Percentiles rank a stretch among this genome's conserved stretches.
phyloP scores from a whole-genome alignment of 768 basidiomycete genomes.

The Leccinum longicurvipes region DNA sequence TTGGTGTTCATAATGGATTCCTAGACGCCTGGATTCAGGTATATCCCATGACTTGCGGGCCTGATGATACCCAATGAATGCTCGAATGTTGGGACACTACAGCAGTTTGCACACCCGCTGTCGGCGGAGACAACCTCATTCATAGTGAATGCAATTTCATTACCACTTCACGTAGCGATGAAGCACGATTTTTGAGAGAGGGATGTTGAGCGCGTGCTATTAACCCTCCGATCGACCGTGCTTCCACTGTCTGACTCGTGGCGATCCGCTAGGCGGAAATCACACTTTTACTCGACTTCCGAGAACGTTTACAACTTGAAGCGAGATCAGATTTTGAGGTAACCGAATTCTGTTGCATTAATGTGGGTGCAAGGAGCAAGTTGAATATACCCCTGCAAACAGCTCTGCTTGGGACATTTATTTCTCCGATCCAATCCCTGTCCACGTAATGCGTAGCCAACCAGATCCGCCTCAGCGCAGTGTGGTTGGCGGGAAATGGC shows the following conservation, averaged over 20 bases:
- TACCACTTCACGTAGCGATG: neutral
- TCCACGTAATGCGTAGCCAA: neutral
- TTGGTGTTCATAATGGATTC: neutral
- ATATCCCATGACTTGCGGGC: conserved; percentile 13
- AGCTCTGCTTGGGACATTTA: neutral
- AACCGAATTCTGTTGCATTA: too few relatives aligned
- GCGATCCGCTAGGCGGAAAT: too few relatives aligned
- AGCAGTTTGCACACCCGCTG: neutral
- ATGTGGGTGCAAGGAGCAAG: too few relatives aligned
- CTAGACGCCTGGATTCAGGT: conserved; percentile 20
- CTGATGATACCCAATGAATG: neutral
- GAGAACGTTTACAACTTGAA: too few relatives aligned
- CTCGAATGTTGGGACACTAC: neutral
- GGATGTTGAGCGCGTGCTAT: neutral
- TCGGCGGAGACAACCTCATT: neutral
- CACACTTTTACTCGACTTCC: too few relatives aligned
- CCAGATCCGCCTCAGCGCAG: neutral
- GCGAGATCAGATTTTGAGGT: too few relatives aligned
- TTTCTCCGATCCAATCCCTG: neutral
- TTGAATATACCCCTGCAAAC: neutral
- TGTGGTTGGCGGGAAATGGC: neutral
- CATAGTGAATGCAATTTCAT: neutral
- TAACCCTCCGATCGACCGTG: neutral
- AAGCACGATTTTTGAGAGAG: neutral
- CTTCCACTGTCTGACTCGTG: too few relatives aligned